Percentiles rank a stretch among this genome's conserved stretches.
These are phyloP conservation scores for Apophysomyces variabilis DNA, from an alignment of 371 early-diverging fungal genomes.

Conservation along the genomic window DNA sequence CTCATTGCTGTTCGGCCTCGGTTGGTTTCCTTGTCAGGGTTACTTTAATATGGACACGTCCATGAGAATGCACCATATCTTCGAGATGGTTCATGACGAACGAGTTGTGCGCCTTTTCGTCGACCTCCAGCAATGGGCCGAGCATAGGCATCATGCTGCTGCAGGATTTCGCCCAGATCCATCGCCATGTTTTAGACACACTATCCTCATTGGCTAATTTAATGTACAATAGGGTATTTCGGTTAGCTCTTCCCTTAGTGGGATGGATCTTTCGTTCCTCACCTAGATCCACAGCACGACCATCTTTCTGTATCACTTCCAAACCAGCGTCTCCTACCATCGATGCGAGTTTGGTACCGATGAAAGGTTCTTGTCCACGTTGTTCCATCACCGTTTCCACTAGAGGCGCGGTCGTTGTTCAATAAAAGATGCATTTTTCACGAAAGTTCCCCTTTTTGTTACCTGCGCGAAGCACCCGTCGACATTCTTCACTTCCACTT, in stretches of 20 bases:
- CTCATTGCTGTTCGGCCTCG: neutral
- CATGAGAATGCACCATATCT: constrained; percentile 3
- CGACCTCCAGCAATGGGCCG: neutral
- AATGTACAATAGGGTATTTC: no score
- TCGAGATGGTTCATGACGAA: neutral
- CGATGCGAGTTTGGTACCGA: constrained; percentile 33
- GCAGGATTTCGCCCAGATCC: constrained; percentile 4
- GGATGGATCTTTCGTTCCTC: no score
- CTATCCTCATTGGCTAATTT: neutral
- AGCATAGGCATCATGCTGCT: constrained; percentile 6
- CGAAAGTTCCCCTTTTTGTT: neutral
- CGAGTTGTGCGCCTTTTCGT: neutral
- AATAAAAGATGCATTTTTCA: no score
- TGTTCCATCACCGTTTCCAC: constrained; percentile 23
- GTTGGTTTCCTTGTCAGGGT: neutral
- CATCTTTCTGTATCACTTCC: constrained; percentile 2
- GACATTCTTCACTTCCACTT: constrained; percentile 10
- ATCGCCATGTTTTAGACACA: neutral
- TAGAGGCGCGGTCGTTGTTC: neutral
- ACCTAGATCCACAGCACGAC: neutral
- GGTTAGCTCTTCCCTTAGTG: no score
- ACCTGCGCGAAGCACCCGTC: neutral
- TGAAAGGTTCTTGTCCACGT: constrained; percentile 41
- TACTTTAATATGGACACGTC: constrained; percentile 2
- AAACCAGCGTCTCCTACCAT: neutral